Conservation (phyloP, 2,329 filamentous ascomycete species). For the Blastomyces percursus region DNA sequence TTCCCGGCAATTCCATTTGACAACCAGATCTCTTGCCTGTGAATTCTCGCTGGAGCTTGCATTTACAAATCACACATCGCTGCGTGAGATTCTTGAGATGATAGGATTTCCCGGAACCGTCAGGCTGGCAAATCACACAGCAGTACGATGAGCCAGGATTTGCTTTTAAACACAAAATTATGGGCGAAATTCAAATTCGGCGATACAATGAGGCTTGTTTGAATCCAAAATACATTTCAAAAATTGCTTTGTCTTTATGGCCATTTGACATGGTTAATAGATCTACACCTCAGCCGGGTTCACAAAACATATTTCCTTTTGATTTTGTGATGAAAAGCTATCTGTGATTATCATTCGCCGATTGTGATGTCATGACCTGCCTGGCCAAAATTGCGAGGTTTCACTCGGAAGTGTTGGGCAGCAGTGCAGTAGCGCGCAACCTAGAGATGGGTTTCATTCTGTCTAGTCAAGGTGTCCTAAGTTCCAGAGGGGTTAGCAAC, state of each 20-base stretch:
- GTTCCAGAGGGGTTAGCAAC: slow-evolving; percentile 2
- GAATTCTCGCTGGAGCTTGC: not conserved
- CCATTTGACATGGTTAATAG: not conserved
- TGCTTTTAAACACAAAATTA: not conserved
- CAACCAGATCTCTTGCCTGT: not conserved
- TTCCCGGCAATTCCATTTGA: not conserved
- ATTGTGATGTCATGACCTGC: not conserved
- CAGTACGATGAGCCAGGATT: not conserved
- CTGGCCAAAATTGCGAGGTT: not conserved
- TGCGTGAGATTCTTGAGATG: not conserved
- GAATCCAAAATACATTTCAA: not conserved
- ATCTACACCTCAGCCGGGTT: not conserved
- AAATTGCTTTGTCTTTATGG: not conserved
- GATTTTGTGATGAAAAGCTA: not conserved
- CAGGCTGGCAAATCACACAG: not conserved
- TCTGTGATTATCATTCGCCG: not conserved
- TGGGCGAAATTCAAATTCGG: not conserved
- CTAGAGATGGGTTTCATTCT: not conserved
- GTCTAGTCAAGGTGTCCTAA: not conserved
- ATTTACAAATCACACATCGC: slow-evolving; percentile 6
- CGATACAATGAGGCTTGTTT: not conserved
- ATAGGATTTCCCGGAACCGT: not conserved
- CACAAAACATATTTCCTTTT: not conserved
- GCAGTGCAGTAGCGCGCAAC: slow-evolving; percentile 11
- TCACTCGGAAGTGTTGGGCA: slow-evolving; percentile 10